Evolutionary conservation across 2,329 filamentous ascomycete species (phyloP), one percentile per base, ranked within the genome.

Genomic region (Emmonsiellopsis sp.): DNA sequence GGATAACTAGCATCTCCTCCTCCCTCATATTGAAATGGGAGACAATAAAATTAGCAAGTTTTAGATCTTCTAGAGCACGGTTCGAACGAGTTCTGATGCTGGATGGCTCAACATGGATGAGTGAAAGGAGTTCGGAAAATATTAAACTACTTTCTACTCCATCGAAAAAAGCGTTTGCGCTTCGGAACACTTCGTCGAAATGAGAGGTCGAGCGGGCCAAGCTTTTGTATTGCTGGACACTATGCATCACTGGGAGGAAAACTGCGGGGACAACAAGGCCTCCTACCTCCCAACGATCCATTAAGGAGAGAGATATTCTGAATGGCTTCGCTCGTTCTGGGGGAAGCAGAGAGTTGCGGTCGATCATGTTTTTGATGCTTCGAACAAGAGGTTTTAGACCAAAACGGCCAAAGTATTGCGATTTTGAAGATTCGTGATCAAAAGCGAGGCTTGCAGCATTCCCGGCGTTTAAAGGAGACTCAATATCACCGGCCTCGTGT

Each of bases 271-370:
- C 86, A 46, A 98, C 84, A 14, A 92, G 77, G 1, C 89, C 89
- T 33, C 93, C 93, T 59, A 98, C 92, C 67, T 98, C 93, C 91
- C 90, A 97, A 55, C 91, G 84, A 70, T 98, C 93, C 93, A 98
- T 97, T 51, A 98, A 76, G 13, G 94, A 96, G 2, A 97, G 78
- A 63, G 90, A 94, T 57, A 97, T 88, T 53, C 91, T 84, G 65
- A 95, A 96, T 0, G 93, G 92, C 40, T 84, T 84, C 17, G 90
- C 88, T 65, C 84, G 80, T 63, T 94, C 88, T 0, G 79, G 69
- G 1, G 86, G 79, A 52, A 75, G 75, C 5, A 63, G 67, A 43
- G 74, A 74, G 42, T 76, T 71, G 14, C 77, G 72, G 46, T 80
- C 78, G 56, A 97, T 85, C 83, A 95, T 87, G 46, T 81, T 79